These are phyloP conservation scores for Zalaria obscura DNA, from an alignment of 2,329 filamentous ascomycete species.

Conservation along the genomic window DNA sequence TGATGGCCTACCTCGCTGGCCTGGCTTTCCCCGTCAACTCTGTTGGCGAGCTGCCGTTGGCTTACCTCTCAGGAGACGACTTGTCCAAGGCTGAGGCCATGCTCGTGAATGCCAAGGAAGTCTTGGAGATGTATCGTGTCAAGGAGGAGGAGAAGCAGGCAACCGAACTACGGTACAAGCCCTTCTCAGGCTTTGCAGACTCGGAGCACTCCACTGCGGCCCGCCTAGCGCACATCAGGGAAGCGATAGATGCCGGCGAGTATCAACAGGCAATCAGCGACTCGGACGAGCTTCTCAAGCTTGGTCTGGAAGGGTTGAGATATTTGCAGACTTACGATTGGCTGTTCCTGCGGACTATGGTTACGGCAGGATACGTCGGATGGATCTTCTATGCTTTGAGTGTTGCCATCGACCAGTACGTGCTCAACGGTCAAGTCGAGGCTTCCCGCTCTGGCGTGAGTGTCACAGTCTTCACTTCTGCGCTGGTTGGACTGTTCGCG, in stretches of 20 bases:
- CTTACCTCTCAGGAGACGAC: conserved; percentile 59
- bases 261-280: conserved; percentile 68
- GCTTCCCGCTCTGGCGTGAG: conserved; percentile 48
- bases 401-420: conserved; percentile 76
- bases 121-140: conserved; percentile 90
- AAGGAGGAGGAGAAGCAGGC: conserved; percentile 77
- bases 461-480: conserved; percentile 56
- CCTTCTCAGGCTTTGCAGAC: conserved; percentile 57
- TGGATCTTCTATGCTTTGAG: conserved; percentile 92
- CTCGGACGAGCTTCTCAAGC: conserved; percentile 61
- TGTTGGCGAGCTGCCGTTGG: conserved; percentile 78
- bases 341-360: conserved; percentile 80
- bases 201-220: conserved; percentile 48
- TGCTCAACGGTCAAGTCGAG: conserved; percentile 56
- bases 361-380: conserved; percentile 82
- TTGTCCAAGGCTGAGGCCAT: conserved; percentile 73
- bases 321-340: conserved; percentile 98
- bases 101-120: conserved; percentile 69
- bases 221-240: conserved; percentile 52
- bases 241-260: conserved; percentile 49
- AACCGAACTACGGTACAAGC: conserved; percentile 61
- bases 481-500: conserved; percentile 62
- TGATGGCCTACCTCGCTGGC: conserved; percentile 88
- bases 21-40: conserved; percentile 90
- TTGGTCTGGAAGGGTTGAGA: conserved; percentile 67